Percentiles rank a stretch among this genome's conserved stretches.
Conservation (phyloP, 2,329 filamentous ascomycete species). For the Verticillium longisporum region DNA sequence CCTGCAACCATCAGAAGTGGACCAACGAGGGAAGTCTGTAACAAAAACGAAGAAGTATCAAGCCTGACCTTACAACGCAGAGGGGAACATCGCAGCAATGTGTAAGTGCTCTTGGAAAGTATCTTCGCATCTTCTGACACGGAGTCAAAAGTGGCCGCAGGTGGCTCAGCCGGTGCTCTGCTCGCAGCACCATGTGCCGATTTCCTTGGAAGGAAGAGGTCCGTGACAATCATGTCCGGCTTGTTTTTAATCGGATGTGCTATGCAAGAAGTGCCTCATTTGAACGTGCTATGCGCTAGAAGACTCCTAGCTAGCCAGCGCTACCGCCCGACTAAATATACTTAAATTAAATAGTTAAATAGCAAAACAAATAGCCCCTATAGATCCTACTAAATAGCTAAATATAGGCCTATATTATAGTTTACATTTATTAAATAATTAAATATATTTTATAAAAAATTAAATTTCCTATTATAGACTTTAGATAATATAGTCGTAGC, state of each 20-base stretch:
- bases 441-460: too few relatives aligned
- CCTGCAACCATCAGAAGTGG: conserved; percentile 13
- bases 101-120: conserved; percentile 12
- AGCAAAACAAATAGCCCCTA: too few relatives aligned
- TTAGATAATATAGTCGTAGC: too few relatives aligned
- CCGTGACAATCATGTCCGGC: conserved; percentile 21
- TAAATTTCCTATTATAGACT: too few relatives aligned
- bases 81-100: conserved; percentile 24
- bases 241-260: conserved; percentile 24
- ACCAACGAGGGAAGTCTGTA: conserved; percentile 13
- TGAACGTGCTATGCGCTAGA: conserved; percentile 27
- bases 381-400: too few relatives aligned
- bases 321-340: too few relatives aligned
- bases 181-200: conserved; percentile 27
- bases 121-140: background rate
- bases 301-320: conserved; percentile 22
- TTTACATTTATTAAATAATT: too few relatives aligned
- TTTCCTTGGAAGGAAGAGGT: conserved; percentile 25
- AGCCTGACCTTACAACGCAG: conserved; percentile 3
- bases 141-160: conserved; percentile 21
- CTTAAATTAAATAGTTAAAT: too few relatives aligned
- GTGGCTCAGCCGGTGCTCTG: conserved; percentile 27
- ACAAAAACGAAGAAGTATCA: background rate
- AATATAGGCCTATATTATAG: too few relatives aligned
- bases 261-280: conserved; percentile 27